Conservation (phyloP, 441 rosid genomes). For the Pelargonium exstipulatum region DNA sequence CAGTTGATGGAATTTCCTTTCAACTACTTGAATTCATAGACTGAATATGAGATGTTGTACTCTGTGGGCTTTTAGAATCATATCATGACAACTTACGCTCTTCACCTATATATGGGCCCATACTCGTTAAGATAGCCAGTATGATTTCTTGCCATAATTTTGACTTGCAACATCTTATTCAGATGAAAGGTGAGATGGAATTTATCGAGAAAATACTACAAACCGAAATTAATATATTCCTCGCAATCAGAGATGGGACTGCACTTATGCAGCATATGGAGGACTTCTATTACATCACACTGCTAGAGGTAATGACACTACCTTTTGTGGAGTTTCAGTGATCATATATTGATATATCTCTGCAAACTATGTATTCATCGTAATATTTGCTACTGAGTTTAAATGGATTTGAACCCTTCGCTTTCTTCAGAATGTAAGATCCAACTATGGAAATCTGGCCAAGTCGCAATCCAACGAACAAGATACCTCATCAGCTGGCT, state of each 20-base stretch:
- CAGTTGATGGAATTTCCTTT: neutral
- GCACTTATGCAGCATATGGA: constrained; percentile 99
- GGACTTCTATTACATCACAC: constrained; percentile 84
- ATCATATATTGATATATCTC: neutral
- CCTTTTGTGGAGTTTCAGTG: neutral
- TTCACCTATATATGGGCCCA: neutral
- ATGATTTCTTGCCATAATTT: constrained; percentile 2
- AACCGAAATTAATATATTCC: constrained; percentile 84
- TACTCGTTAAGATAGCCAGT: neutral
- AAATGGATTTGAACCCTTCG: neutral
- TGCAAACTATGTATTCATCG: neutral
- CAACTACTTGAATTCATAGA: neutral
- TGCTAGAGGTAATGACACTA: constrained; percentile 67
- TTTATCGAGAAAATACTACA: constrained; percentile 84
- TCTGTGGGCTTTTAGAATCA: neutral
- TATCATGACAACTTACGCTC: neutral
- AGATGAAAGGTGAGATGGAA: constrained; percentile 98
- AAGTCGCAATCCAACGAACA: constrained; percentile 26
- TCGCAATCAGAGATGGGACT: constrained; percentile 84
- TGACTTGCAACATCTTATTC: constrained; percentile 20
- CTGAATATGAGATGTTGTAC: neutral
- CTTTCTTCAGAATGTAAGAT: constrained; percentile 53
- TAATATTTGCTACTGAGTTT: constrained; percentile 7
- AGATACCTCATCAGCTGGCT: constrained; percentile 16
- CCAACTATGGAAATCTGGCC: constrained; percentile 39